Conservation (phyloP, 108 stramenopile species). For the Skeletonema potamos region DNA sequence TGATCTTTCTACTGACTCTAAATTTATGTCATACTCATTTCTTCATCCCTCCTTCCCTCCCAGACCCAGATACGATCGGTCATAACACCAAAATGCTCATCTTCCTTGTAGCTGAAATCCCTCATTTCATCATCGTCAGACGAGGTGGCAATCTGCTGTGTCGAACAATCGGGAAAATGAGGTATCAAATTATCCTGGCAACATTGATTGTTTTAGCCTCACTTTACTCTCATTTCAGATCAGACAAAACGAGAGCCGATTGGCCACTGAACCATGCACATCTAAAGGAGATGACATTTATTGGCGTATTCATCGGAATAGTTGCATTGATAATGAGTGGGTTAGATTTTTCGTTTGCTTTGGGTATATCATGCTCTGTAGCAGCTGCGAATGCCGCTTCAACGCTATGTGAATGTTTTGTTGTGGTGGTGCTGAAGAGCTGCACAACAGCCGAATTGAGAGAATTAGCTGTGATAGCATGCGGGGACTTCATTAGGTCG, state of each 20-base stretch:
- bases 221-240: neutral
- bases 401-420: neutral
- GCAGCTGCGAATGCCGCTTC: neutral
- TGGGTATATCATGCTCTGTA: neutral
- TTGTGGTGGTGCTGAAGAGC: neutral
- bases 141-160: neutral
- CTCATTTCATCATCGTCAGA: neutral
- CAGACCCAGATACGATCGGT: neutral
- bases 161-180: neutral
- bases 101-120: conserved; percentile 4
- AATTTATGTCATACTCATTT: neutral
- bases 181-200: conserved; percentile 3
- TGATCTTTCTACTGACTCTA: neutral
- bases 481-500: conserved; percentile 6
- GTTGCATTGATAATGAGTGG: neutral
- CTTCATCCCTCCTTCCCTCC: neutral
- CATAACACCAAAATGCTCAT: neutral
- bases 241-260: neutral
- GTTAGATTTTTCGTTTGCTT: neutral
- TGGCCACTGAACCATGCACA: neutral
- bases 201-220: neutral
- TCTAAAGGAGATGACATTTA: neutral
- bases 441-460: neutral
- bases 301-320: conserved; percentile 6
- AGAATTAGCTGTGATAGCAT: neutral